These are phyloP conservation scores for Colletotrichum spaethianum DNA, from an alignment of 2,329 filamentous ascomycete species.

Conservation along the genomic window DNA sequence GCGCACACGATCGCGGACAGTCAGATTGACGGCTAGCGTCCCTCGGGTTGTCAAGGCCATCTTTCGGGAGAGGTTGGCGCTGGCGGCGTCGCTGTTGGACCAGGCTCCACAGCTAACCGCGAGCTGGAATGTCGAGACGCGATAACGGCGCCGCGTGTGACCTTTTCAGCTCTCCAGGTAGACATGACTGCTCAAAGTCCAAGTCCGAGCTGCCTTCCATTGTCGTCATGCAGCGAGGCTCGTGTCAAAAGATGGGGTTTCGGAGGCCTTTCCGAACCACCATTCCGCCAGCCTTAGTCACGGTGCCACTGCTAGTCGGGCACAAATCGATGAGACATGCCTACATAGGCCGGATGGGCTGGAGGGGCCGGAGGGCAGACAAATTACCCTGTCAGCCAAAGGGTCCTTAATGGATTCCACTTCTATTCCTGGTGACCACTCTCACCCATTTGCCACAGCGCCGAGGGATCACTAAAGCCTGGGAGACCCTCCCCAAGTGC, in stretches of 20 bases:
- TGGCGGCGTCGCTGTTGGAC: constrained; percentile 10
- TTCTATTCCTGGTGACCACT: constrained; percentile 30
- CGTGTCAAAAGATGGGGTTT: constrained; percentile 3
- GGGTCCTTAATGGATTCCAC: constrained; percentile 2
- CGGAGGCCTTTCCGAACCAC: constrained; percentile 23
- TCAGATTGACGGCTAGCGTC: constrained; percentile 14
- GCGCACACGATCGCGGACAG: constrained; percentile 9
- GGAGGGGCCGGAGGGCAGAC: constrained; percentile 1
- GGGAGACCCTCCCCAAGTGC: not conserved
- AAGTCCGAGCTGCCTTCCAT: not conserved
- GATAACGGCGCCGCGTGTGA: constrained; percentile 12
- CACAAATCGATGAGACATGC: constrained; percentile 31
- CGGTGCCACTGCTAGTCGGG: constrained; percentile 18
- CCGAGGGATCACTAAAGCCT: constrained; percentile 29
- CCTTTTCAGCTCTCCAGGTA: not conserved
- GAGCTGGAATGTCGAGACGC: constrained; percentile 15
- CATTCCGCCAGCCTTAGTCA: not conserved
- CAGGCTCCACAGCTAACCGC: constrained; percentile 9
- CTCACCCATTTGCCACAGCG: constrained; percentile 8
- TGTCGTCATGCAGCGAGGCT: constrained; percentile 22
- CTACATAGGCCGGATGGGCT: constrained; percentile 17
- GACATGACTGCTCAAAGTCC: not conserved
- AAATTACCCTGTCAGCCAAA: not conserved
- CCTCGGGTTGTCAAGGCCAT: not conserved
- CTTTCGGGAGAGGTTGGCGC: constrained; percentile 8